Evolutionary conservation across 148 eudicot species (phyloP), one percentile per base, ranked within the genome.

Genomic region (Camellia japonica): DNA sequence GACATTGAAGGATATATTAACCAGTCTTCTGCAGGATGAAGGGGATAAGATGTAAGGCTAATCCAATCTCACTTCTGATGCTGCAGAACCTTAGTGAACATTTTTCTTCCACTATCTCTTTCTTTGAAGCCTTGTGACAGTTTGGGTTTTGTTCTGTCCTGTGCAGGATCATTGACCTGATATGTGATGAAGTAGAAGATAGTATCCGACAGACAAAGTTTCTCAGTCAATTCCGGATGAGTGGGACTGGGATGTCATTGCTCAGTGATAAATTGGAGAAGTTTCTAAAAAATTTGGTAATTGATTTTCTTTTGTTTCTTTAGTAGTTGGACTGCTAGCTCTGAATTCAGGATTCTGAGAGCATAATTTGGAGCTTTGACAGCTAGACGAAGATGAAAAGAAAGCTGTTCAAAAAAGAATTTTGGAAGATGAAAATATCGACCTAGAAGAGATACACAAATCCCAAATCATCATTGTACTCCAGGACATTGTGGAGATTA

Each of bases 401-500:
- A 79, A 1, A 19, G 23, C 23, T 23, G 23, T 23, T 23, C 23
- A 23, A 23, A 23, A 23, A 23, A 23, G 23, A 23, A 23, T 23
- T 23, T 23, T 23, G 23, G 23, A 23, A 23, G 23, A 23, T 23
- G 23, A 23, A 23, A 23, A 23, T 23, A 23, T 23, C 23, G 23
- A 23, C 23, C 23, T 23, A 23, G 23, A 1, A 19, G 92, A 87
- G 64, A 59, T 86, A n/a, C 87, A 91, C 87, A 87, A 87, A 82
- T 82, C 94, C 54, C 95, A 88, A 80, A 87, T 94, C 68, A 86
- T 96, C 56, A 96, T 94, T 81, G 90, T 91, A 76, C 90, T 96
- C 80, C 99, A 96, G 76, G 99, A 96, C 87, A 94, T 92, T 69
- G 82, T 94, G 87, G 99, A 96, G 87, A 92, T 91, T 80, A 91